Evolutionary conservation across 2,329 filamentous ascomycete species (phyloP), one percentile per base, ranked within the genome.

Genomic region (Sclerotinia minor): DNA sequence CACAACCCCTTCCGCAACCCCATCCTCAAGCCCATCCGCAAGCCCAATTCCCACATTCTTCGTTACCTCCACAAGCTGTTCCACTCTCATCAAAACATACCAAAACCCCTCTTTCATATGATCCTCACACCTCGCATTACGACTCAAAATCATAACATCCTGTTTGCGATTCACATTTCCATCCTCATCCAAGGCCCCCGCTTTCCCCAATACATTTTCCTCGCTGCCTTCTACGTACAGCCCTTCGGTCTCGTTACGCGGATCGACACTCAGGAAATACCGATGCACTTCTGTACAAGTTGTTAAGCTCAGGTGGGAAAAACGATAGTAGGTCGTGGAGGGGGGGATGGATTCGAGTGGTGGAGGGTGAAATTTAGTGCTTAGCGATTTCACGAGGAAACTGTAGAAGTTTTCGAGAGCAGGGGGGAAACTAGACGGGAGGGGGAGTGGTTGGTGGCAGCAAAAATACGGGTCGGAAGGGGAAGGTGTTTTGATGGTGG

Each of bases 61-160:
- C 17, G 7, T 11, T 9, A 5, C 6, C 29, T 63, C 32, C 4
- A 13, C 29, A 26, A 63, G 5, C 59, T 63, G 59, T 13, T 63
- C 29, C 59, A 63, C 59, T 47, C 32, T 63, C 59, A 63, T 63
- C 59, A 63, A 50, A 50, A 63, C 59, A 50, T 63, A 63, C 59
- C 59, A 63, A 63, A 50, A 63, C 15, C 59, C 59, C 45, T 50
- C 59, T 41, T 63, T 63, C 59, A 63, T 52, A 63, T 67, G 65
- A 1, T 63, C 19, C 6, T 41, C 35, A 54, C 65, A 67, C 15
- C 57, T 67, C 47, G 47, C 65, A 54, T 67, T 67, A 26, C 65
- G 55, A 45, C 57, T 67, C 26, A 67, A 54, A 17, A 67, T 67
- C 65, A 67, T 67, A 7, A 67, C 65, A 53, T 67, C 65, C 26